Percentiles rank a stretch among this genome's conserved stretches.
These are phyloP conservation scores for Diplodia mutila DNA, from an alignment of 2,329 filamentous ascomycete species.

Conservation along the genomic window DNA sequence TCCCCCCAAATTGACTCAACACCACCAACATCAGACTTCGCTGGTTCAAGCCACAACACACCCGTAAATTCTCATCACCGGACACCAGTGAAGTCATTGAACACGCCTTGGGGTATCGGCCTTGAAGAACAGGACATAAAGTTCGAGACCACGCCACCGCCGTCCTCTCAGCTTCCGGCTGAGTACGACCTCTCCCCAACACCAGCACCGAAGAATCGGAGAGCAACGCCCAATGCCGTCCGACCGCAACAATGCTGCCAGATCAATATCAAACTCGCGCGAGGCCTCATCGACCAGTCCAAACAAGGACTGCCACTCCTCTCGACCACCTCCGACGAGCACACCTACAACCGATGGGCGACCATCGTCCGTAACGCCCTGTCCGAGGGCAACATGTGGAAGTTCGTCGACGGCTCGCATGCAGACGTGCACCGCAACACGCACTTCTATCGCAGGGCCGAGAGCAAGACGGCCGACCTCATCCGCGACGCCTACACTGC, in stretches of 20 bases:
- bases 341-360: background rate
- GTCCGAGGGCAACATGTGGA: background rate
- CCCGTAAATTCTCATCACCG: background rate
- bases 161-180: constrained; percentile 1
- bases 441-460: constrained; percentile 1
- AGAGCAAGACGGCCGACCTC: background rate
- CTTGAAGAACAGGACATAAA: background rate
- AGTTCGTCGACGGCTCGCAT: constrained; percentile 10
- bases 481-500: constrained; percentile 4
- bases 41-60: background rate
- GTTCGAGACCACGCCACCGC: background rate
- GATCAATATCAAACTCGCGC: background rate
- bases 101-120: background rate
- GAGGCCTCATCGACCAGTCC: background rate
- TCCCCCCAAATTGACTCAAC: background rate
- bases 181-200: background rate
- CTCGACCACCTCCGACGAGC: background rate
- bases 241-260: background rate
- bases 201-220: background rate
- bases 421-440: background rate
- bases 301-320: background rate
- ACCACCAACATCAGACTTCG: background rate
- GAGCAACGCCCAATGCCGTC: background rate
- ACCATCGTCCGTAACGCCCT: constrained; percentile 4
- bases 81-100: background rate